Base-by-base conservation (phyloP, 352 stramenopile genomes). In the Phytophthora europaea region DNA sequence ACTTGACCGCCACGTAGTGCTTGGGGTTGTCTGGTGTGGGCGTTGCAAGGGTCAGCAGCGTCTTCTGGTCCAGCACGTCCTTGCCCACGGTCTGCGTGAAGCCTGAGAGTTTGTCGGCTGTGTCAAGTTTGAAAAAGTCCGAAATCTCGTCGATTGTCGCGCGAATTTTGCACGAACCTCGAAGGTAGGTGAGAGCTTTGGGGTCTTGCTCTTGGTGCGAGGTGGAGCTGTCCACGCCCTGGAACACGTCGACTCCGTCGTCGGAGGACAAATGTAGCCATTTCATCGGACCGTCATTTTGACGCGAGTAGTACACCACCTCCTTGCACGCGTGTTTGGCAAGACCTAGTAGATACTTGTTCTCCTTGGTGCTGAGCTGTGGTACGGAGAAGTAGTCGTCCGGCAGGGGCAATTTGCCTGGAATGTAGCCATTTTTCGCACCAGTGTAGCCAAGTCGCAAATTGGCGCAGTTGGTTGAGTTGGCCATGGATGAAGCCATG, bases 1-100 rank as follows among this genome's bases (percentile, higher is more conserved):
- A 96, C 71, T 94, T 94, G 62, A 94, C 85, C 1, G 78, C 87
- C n/a, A 96, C 87, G 54, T 88, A 94, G 62, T 96, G 88, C 58
- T 93, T 91, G 6, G 89, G 89, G 68, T 96, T 95, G 6, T 94
- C 88, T 3, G 61, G 60, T 2, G 87, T 90, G 3, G 87, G 89
- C 4, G 61, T 71, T 3, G 85, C 88, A 20, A 96, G 78, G 12
- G 89, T 79, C 40, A 93, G 73, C 23, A 96, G 79, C 51, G 85
- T 93, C 70, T 92, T 85, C 64, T 95, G 85, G 73, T 96, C 89
- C 47, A 96, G 72, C 28, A 94, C 64, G 36, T 96, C 89, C 33
- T 91, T 93, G 28, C 87, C 86, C 2, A 95, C 84, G 0, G 86
- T 92, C 62, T 94, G 82, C 22, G 83, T 71, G 58, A 92, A 94